phyloP scores from a whole-genome alignment of 2,329 filamentous ascomycete species.

The Zymoseptoria pseudotritici region DNA sequence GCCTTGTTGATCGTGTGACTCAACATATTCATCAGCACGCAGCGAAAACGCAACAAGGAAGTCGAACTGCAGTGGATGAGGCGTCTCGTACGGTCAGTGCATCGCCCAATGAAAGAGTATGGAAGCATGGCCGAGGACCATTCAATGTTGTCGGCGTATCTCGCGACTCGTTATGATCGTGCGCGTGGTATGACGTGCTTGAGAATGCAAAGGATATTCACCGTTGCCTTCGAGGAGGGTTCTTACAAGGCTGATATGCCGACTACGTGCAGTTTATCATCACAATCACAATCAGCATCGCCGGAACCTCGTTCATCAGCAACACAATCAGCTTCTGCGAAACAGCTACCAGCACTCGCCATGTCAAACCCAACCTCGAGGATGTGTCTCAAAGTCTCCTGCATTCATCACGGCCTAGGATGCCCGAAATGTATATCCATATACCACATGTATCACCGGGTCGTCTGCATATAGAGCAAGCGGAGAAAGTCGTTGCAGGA shows the following conservation, averaged over 20 bases:
- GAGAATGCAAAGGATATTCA: background rate
- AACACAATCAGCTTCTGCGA: background rate
- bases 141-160: background rate
- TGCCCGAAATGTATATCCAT: constrained; percentile 9
- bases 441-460: too few relatives aligned
- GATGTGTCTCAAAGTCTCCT: constrained; percentile 13
- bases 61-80: background rate
- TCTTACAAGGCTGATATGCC: background rate
- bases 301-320: background rate
- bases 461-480: too few relatives aligned
- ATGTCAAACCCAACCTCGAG: constrained; percentile 4
- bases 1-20: too few relatives aligned
- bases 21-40: too few relatives aligned
- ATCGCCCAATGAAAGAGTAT: background rate
- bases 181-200: background rate
- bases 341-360: background rate
- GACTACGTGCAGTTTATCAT: background rate
- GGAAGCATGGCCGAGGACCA: background rate
- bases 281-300: background rate
- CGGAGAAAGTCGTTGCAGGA: too few relatives aligned
- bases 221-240: background rate
- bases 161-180: background rate
- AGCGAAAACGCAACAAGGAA: too few relatives aligned
- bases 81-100: background rate
- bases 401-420: constrained; percentile 8